Evolutionary conservation across 2,329 filamentous ascomycete species (phyloP), one percentile per base, ranked within the genome.

Genomic region (Boeremia exigua): DNA sequence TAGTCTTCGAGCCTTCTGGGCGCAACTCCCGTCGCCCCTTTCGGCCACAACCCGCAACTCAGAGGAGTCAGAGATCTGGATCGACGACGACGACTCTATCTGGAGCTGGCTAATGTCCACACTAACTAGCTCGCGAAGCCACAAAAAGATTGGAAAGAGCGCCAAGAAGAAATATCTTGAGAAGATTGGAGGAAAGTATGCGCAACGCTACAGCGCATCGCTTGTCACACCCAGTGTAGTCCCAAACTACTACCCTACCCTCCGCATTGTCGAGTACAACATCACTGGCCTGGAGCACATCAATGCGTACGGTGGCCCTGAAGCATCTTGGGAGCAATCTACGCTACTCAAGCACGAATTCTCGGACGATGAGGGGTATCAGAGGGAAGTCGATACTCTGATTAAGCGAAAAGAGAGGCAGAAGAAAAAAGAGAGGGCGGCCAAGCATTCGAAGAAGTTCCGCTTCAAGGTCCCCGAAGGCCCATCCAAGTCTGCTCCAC

Each of bases 211-310:
- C 73, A 88, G 92, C 48, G 76, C 96, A 6, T 88, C 90, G 0
- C 80, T 95, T 25, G 88, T 98, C 52, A 86, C 88, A 42, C 91
- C 94, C 0, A 98, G 93, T 70, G 81, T 99, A 33, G 91, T 98
- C 8, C 95, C 94, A 6, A 97, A 95, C 70, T 96, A 92, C 75
- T 95, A 93, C 62, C 95, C 94, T 0, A 92, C 90, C 0, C 77
- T 97, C 29, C 86, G 93, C n/a, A 84, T 99, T n/a, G 81, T 94
- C 61, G 91, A 96, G 69, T 99, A 98, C 80, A 98, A 99, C 72
- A 91, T 91, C 50, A 90, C 82, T 0, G 91, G 92, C 0, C 73
- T 96, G 3, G 89, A 92, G 61, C 68, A 85, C 17, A 15, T 64
- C 3, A 36, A 56, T 15, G 45, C 69, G 9, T 44, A 62, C 9